Evolutionary conservation across 2,329 filamentous ascomycete species (phyloP), one percentile per base, ranked within the genome.

Genomic region (Trichocomaceae sp.): DNA sequence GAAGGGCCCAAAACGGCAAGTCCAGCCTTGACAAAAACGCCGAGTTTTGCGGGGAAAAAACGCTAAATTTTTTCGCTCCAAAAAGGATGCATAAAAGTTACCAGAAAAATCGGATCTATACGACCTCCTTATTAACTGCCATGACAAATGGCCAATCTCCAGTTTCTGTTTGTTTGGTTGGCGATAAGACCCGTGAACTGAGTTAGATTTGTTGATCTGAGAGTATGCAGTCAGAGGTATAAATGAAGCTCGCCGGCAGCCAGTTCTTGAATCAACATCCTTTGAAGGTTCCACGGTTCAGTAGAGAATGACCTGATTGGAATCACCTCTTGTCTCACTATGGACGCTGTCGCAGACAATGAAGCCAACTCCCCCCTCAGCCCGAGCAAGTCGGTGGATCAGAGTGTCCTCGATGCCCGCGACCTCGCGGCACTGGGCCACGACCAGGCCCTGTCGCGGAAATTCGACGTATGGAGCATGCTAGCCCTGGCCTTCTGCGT

Each of bases 391-490:
- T 54, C 50, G 22, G 51, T 54, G 17, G 66, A 71, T 52, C 67
- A 70, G 58, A 64, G 62, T 60, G 63, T 66, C 10, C 68, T 72
- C 57, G 72, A 75, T 71, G 73, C 71, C 19, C 66, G 64, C 45
- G 68, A 71, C 50, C 66, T 76, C 50, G 72, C 70, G 2, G 68
- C 66, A 9, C 64, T 75, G 60, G 74, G 74, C 58, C 73, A 75
- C 60, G 65, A 69, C 60, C 71, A 75, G 64, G 69, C 69, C 45
- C 61, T 77, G 31, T 66, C 67, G 9, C 69, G 74, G 12, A 75
- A 82, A 60, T 83, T 83, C 63, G 73, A 72, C 63, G 65, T 76
- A 6, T 77, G 74, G 76, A 81, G 78, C 64, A 81, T 83, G 78
- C 70, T 83, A 10, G 76, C 78, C 19, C 72, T 83, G 19, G 77